A percentile compares a stretch with the other conserved stretches of the same genome.
phyloP scores from a whole-genome alignment of 169 alveolate genomes.

The Besnoitia besnoiti region DNA sequence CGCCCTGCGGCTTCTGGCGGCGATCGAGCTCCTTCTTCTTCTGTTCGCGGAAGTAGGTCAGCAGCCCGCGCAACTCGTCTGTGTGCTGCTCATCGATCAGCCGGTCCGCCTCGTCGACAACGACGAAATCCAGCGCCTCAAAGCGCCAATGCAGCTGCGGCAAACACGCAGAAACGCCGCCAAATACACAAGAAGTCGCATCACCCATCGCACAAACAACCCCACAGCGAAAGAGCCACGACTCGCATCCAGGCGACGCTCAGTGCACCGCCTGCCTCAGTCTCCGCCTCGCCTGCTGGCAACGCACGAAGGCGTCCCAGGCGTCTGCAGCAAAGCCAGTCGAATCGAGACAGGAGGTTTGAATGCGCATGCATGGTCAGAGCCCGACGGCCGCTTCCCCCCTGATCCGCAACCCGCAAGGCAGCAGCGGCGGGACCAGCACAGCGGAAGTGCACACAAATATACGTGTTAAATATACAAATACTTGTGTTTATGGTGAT shows the following conservation, averaged over 20 bases:
- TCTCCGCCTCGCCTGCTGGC: too few relatives aligned
- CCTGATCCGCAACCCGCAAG: too few relatives aligned
- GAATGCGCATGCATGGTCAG: too few relatives aligned
- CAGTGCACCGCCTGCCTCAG: too few relatives aligned
- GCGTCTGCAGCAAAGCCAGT: too few relatives aligned
- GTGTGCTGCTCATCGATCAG: slow-evolving; percentile 88
- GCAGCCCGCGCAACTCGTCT: slow-evolving; percentile 78
- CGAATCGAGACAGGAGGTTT: too few relatives aligned
- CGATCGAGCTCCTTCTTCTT: background rate
- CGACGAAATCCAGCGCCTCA: slow-evolving; percentile 41
- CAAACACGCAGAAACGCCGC: background rate
- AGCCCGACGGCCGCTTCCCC: too few relatives aligned
- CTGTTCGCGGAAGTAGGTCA: slow-evolving; percentile 58
- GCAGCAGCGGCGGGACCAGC: too few relatives aligned
- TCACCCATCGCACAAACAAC: background rate
- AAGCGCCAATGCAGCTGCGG: slow-evolving; percentile 5
- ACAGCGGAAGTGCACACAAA: too few relatives aligned
- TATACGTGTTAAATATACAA: too few relatives aligned
- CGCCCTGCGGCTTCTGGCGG: background rate
- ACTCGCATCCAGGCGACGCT: background rate
- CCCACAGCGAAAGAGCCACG: background rate
- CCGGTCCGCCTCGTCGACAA: slow-evolving; percentile 94
- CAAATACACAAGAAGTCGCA: background rate
- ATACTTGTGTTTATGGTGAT: too few relatives aligned
- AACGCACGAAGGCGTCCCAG: too few relatives aligned